A percentile compares a stretch with the other conserved stretches of the same genome.
Conservation (phyloP, 73 alveolate genomes). For the Halteria grandinella region DNA sequence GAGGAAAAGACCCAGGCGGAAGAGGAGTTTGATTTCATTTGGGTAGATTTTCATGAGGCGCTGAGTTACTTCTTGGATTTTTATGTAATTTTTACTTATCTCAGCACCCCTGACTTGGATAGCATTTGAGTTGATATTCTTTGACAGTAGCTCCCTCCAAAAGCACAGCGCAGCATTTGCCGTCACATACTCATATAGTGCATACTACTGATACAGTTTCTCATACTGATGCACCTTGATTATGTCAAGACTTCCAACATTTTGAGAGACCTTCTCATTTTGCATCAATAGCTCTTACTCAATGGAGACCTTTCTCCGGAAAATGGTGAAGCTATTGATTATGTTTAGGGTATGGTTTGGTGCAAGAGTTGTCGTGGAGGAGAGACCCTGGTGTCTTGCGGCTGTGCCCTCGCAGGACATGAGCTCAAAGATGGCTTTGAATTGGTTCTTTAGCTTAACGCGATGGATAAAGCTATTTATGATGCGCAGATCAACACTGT, state of each 20-base stretch:
- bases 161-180: conserved; percentile 23
- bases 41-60: conserved; percentile 15
- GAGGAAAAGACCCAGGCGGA: conserved; percentile 17
- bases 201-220: conserved; percentile 1
- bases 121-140: background rate
- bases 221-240: conserved; percentile 19
- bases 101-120: conserved; percentile 25
- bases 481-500: conserved; percentile 9
- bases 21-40: conserved; percentile 14
- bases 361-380: too few species aligned
- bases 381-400: conserved; percentile 14
- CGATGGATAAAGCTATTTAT: conserved; percentile 13
- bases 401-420: conserved; percentile 34
- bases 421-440: conserved; percentile 38
- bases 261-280: conserved; percentile 4
- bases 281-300: background rate
- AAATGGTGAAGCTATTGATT: conserved; percentile 15
- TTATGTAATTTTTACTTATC: conserved; percentile 10
- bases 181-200: conserved; percentile 14
- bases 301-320: conserved; percentile 17
- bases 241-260: conserved; percentile 18
- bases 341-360: too few species aligned
- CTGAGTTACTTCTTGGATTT: background rate
- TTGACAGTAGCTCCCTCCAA: conserved; percentile 40
- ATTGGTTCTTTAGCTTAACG: conserved; percentile 39